These are phyloP conservation scores for Hymenoscyphus albidus DNA, from an alignment of 2,329 filamentous ascomycete species.

Conservation along the genomic window DNA sequence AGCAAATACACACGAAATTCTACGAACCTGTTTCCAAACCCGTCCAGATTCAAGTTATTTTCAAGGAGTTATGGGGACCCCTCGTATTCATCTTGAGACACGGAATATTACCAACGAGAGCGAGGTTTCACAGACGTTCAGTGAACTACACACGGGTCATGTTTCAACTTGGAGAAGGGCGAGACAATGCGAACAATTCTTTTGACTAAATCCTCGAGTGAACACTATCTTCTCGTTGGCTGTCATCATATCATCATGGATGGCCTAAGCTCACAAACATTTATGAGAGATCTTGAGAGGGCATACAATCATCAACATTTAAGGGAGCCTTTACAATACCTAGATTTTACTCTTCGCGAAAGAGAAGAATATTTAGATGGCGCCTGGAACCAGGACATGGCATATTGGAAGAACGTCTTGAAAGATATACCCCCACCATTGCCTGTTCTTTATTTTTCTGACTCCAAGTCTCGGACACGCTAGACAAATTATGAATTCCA, in stretches of 20 bases:
- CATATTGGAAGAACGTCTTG: constrained; percentile 3
- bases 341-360: neutral
- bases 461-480: neutral
- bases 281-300: neutral
- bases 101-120: neutral
- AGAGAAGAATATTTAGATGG: neutral
- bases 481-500: neutral
- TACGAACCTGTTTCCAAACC: neutral
- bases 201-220: neutral
- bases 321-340: neutral
- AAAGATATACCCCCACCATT: neutral
- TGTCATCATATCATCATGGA: constrained; percentile 2
- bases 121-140: neutral
- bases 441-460: neutral
- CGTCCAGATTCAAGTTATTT: neutral
- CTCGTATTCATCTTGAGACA: neutral
- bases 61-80: neutral
- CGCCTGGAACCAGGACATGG: neutral
- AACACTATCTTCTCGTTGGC: neutral
- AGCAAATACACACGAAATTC: neutral
- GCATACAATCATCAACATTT: neutral
- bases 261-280: neutral
- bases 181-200: constrained; percentile 1
- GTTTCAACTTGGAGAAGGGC: neutral
- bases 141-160: neutral